These are phyloP conservation scores for Coemansia brasiliensis DNA, from an alignment of 192 early-diverging fungal genomes.

Conservation along the genomic window DNA sequence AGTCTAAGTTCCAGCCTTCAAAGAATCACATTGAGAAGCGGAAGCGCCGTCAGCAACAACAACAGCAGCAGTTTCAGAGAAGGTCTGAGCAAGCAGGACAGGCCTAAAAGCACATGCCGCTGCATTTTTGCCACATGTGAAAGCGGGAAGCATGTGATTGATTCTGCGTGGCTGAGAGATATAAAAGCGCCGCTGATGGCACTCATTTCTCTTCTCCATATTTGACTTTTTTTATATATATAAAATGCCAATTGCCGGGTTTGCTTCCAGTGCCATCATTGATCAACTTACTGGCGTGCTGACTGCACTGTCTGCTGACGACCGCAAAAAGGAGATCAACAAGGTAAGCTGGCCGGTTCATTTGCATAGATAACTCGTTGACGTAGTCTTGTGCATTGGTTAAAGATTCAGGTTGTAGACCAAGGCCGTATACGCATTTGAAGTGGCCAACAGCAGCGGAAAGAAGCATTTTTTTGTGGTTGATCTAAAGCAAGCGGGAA, in stretches of 20 bases:
- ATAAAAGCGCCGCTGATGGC: neutral
- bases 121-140: too few species aligned
- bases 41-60: constrained; percentile 34
- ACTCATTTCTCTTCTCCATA: neutral
- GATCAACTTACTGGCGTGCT: constrained; percentile 43
- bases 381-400: too few species aligned
- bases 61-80: constrained; percentile 38
- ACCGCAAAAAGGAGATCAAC: constrained; percentile 46
- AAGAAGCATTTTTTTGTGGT: constrained; percentile 79
- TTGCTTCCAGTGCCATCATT: constrained; percentile 45
- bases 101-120: neutral
- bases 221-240: neutral
- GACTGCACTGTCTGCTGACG: constrained; percentile 35
- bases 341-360: constrained; percentile 3
- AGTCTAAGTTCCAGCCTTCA: constrained; percentile 49
- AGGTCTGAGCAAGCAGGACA: constrained; percentile 16
- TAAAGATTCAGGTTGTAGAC: constrained; percentile 22
- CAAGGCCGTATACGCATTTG: constrained; percentile 88
- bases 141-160: too few species aligned
- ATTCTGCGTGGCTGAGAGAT: too few species aligned
- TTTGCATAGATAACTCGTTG: too few species aligned
- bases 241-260: constrained; percentile 42
- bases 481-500: constrained; percentile 78
- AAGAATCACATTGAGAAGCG: constrained; percentile 31
- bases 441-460: constrained; percentile 67